Conservation (phyloP, 164 flowering plant species). For the Paratinospora sagittata region DNA sequence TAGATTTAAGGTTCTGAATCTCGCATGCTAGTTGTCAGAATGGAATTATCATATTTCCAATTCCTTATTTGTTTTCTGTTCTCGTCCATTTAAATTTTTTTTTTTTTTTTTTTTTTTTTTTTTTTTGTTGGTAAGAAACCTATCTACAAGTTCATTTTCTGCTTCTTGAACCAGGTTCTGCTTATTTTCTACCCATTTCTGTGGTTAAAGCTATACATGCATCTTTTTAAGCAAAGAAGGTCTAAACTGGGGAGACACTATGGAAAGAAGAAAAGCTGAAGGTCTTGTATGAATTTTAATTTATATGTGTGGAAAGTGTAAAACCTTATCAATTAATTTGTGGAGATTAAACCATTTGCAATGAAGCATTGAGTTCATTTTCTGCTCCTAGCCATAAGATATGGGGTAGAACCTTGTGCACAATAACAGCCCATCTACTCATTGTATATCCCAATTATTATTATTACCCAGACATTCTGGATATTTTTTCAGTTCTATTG, state of each 20-base stretch:
- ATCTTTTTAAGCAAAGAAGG: conserved; percentile 66
- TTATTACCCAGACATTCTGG: too few species aligned
- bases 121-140: neutral
- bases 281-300: neutral
- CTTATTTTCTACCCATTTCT: conserved; percentile 72
- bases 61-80: neutral
- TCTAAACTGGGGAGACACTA: conserved; percentile 50
- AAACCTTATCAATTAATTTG: neutral
- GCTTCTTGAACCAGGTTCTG: conserved; percentile 38
- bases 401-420: too few species aligned
- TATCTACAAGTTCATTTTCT: conserved; percentile 2
- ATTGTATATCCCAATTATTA: too few species aligned
- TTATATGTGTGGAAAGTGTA: neutral
- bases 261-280: conserved; percentile 39
- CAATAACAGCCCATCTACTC: too few species aligned
- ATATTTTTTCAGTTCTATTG: too few species aligned
- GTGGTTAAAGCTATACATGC: conserved; percentile 74
- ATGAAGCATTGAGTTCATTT: neutral
- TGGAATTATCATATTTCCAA: neutral
- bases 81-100: too few species aligned
- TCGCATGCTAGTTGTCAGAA: neutral
- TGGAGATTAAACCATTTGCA: neutral
- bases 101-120: too few species aligned
- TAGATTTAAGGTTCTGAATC: neutral
- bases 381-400: neutral